These are phyloP conservation scores for Phytophthora uliginosa DNA, from an alignment of 352 stramenopile species.

Conservation along the genomic window DNA sequence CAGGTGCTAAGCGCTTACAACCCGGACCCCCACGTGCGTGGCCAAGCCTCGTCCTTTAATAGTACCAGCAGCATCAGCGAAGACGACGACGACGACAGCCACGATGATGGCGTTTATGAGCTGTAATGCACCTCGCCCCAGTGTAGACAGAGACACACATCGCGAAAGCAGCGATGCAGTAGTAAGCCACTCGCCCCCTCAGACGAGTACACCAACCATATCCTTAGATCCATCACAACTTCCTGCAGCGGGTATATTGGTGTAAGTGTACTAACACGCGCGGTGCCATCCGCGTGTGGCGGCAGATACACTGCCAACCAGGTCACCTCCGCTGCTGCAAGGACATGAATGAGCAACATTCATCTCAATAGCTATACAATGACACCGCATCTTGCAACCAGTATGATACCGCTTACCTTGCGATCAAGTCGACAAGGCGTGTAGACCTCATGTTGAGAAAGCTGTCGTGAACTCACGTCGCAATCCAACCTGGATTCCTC, in stretches of 20 bases:
- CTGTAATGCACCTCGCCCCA: constrained; percentile 20
- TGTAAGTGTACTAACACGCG: too few relatives aligned
- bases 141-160: constrained; percentile 16
- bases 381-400: too few relatives aligned
- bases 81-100: constrained; percentile 26
- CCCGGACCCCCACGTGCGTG: constrained; percentile 8
- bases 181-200: constrained; percentile 27
- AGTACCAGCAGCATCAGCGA: constrained; percentile 31
- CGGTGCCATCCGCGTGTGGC: too few relatives aligned
- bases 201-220: constrained; percentile 11
- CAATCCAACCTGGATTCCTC: too few relatives aligned
- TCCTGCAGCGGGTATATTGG: not conserved
- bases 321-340: too few relatives aligned
- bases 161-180: constrained; percentile 33
- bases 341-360: too few relatives aligned
- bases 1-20: constrained; percentile 44
- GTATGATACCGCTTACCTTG: too few relatives aligned
- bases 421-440: too few relatives aligned
- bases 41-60: constrained; percentile 26
- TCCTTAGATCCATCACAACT: not conserved
- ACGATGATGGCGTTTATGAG: constrained; percentile 45
- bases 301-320: too few relatives aligned
- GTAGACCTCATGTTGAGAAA: too few relatives aligned
- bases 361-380: too few relatives aligned
- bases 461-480: too few relatives aligned